Conservation (phyloP, 139 green algal genomes). For the Spirogloea muscicola region DNA sequence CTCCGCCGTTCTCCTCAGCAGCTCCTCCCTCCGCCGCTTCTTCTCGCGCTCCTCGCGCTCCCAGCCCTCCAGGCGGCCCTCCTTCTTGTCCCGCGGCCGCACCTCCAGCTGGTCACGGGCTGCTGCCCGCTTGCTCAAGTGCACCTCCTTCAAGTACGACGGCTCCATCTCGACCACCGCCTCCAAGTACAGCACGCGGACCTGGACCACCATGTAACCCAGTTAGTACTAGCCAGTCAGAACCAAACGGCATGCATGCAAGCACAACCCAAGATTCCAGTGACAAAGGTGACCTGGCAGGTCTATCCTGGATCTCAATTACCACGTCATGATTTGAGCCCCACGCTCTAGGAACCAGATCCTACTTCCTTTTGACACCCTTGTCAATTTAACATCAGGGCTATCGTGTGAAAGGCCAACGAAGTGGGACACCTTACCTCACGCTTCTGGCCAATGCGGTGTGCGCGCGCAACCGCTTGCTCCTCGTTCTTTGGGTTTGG, state of each 20-base stretch:
- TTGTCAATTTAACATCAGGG: too few relatives aligned
- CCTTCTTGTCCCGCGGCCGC: constrained; percentile 6
- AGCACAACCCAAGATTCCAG: too few relatives aligned
- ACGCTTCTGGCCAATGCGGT: constrained; percentile 88
- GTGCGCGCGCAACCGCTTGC: constrained; percentile 88
- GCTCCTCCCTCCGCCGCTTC: not conserved
- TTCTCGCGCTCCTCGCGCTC: not conserved
- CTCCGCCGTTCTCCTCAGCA: not conserved
- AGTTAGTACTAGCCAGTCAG: too few relatives aligned
- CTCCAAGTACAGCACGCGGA: constrained; percentile 26
- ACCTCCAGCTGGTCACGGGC: not conserved
- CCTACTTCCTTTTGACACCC: too few relatives aligned
- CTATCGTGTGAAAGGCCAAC: too few relatives aligned
- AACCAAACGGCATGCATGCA: too few relatives aligned
- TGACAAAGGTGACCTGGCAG: too few relatives aligned
- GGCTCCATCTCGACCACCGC: constrained; percentile 6
- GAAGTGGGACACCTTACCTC: too few relatives aligned
- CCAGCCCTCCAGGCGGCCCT: not conserved
- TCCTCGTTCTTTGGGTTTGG: constrained; percentile 99
- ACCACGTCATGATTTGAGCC: too few relatives aligned
- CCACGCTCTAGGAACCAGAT: too few relatives aligned
- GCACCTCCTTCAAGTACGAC: constrained; percentile 37
- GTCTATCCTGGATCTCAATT: too few relatives aligned
- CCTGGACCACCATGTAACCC: too few relatives aligned
- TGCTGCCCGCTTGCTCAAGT: not conserved